phyloP scores from a whole-genome alignment of 306 rosid genomes.

The Castanea crenata region DNA sequence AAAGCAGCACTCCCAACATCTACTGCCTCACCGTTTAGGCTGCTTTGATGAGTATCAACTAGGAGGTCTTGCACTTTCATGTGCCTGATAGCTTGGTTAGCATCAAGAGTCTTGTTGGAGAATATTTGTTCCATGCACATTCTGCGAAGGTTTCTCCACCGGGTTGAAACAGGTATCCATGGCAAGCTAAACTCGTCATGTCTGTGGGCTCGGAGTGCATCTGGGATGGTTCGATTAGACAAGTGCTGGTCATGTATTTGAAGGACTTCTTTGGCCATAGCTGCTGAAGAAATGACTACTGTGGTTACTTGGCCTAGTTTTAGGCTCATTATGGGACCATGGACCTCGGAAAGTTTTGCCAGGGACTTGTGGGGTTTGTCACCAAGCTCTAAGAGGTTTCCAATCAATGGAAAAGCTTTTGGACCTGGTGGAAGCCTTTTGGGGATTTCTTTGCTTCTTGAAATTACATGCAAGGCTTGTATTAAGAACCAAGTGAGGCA shows the following conservation, averaged over 20 bases:
- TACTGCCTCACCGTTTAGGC: no score
- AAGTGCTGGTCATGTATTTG: slow-evolving; percentile 41
- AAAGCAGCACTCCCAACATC: no score
- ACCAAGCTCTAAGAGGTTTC: slow-evolving; percentile 31
- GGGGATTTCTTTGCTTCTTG: no score
- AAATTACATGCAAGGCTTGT: no score
- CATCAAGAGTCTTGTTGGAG: no score
- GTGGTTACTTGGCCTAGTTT: slow-evolving; percentile 30
- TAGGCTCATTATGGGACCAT: slow-evolving; percentile 43
- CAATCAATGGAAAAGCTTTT: no score
- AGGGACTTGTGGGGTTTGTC: slow-evolving; percentile 45
- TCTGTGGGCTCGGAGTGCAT: slow-evolving; percentile 13
- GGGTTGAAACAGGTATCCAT: slow-evolving; percentile 31
- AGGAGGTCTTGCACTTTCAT: no score
- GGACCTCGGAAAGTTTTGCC: slow-evolving; percentile 26
- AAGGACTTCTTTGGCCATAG: slow-evolving; percentile 19
- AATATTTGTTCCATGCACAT: neutral
- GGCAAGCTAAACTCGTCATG: slow-evolving; percentile 30
- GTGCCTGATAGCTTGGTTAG: no score
- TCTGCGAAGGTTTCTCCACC: slow-evolving; percentile 44
- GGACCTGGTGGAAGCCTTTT: no score
- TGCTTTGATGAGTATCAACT: no score
- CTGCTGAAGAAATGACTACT: slow-evolving; percentile 39
- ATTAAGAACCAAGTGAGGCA: no score
- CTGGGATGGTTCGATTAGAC: slow-evolving; percentile 35